Evolutionary conservation across 352 stramenopile genomes (phyloP).

Genomic region (Globisporangium parvum): DNA sequence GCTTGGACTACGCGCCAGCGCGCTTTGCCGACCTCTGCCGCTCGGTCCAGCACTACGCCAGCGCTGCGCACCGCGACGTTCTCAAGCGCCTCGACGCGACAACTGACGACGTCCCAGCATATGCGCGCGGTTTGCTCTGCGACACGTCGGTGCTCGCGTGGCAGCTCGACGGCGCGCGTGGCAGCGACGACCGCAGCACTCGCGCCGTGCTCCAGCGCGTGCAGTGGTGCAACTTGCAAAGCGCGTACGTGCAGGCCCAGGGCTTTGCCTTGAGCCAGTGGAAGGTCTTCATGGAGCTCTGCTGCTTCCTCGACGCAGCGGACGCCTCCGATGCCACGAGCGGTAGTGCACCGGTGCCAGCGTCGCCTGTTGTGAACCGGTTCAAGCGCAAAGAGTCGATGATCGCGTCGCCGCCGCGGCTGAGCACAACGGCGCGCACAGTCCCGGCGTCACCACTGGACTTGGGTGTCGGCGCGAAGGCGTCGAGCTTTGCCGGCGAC

Average conservation of each 20-base stretch:
- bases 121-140: conserved; percentile 16
- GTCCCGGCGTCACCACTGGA: conserved; percentile 15
- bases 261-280: conserved; percentile 43
- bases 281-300: conserved; percentile 75
- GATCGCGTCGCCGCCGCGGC: conserved; percentile 47
- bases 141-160: conserved; percentile 17
- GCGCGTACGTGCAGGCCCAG: conserved; percentile 44
- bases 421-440: conserved; percentile 10
- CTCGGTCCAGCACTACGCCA: conserved; percentile 17
- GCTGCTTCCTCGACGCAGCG: conserved; percentile 22
- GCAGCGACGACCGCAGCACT: background rate
- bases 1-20: conserved; percentile 40
- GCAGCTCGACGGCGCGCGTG: conserved; percentile 14
- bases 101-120: conserved; percentile 15
- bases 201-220: conserved; percentile 22
- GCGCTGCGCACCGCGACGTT: conserved; percentile 8
- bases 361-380: conserved; percentile 9
- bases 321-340: background rate
- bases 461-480: conserved; percentile 7
- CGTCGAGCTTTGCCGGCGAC: conserved; percentile 55
- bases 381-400: conserved; percentile 68
- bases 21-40: conserved; percentile 18
- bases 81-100: conserved; percentile 9
- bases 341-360: background rate
- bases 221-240: conserved; percentile 54